Evolutionary conservation across 495 filamentous ascomycete genomes (phyloP).

Genomic region (Amphirosellinia nigrospora): DNA sequence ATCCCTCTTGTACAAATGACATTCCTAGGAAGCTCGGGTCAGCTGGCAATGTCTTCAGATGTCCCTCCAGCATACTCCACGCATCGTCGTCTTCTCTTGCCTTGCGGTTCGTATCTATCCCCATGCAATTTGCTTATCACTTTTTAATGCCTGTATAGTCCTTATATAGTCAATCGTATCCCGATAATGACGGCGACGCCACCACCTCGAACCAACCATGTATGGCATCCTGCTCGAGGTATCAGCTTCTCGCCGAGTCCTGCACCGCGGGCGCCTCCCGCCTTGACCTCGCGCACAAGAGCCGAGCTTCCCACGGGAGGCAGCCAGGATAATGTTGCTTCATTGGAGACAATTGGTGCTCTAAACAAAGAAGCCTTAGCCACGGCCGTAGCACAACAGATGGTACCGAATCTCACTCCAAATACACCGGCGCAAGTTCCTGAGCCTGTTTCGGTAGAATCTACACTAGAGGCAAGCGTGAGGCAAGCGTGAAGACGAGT

Average conservation of each 20-base stretch:
- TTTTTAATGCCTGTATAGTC: slow-evolving; percentile 31
- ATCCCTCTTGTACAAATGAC: slow-evolving; percentile 31
- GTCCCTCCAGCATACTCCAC: slow-evolving; percentile 27
- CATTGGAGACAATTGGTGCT: background rate
- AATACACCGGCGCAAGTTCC: background rate
- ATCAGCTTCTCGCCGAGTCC: slow-evolving; percentile 44
- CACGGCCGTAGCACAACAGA: background rate
- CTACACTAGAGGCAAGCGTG: background rate
- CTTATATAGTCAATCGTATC: slow-evolving; percentile 16
- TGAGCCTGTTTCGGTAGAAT: background rate
- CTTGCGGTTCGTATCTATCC: slow-evolving; percentile 14
- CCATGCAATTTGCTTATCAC: too few relatives aligned
- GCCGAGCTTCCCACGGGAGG: background rate
- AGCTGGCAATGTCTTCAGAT: slow-evolving; percentile 35
- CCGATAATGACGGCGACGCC: slow-evolving; percentile 39
- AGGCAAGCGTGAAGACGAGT: background rate
- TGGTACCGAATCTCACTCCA: too few relatives aligned
- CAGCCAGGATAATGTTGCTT: slow-evolving; percentile 1
- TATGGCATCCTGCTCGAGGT: slow-evolving; percentile 50
- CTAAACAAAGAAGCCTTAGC: slow-evolving; percentile 1
- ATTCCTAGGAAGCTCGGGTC: slow-evolving; percentile 29
- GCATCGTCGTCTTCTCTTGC: slow-evolving; percentile 20
- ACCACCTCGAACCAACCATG: slow-evolving; percentile 33
- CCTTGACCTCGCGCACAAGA: slow-evolving; percentile 20
- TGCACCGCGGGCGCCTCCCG: slow-evolving; percentile 25